Percentiles rank a stretch among this genome's conserved stretches.
Evolutionary conservation across 805 yeast species (phyloP).

Genomic region (Alloascoidea hylecoeti): DNA sequence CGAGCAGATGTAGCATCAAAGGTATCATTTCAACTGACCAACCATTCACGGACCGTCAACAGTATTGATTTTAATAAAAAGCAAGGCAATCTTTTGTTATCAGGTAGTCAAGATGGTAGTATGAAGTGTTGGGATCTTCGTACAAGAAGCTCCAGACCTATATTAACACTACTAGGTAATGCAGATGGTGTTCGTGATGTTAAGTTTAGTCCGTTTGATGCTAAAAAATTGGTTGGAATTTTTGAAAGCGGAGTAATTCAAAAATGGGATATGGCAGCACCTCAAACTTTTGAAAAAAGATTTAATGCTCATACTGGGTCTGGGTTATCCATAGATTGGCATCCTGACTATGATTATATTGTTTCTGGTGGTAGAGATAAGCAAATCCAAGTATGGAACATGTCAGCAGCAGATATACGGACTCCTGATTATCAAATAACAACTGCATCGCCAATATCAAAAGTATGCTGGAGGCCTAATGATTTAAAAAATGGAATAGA

Average conservation of each 20-base stretch:
- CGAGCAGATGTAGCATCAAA: constrained; percentile 1
- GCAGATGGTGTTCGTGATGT: constrained; percentile 59
- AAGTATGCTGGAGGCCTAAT: constrained; percentile 50
- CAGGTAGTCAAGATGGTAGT: constrained; percentile 74
- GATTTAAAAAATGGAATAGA: constrained; percentile 25
- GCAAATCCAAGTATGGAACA: constrained; percentile 64
- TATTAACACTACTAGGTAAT: constrained; percentile 37
- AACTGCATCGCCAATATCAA: constrained; percentile 69
- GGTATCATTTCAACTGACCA: constrained; percentile 18
- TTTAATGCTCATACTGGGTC: constrained; percentile 88
- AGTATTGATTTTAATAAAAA: constrained; percentile 25
- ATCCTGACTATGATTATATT: constrained; percentile 67
- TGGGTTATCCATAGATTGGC: constrained; percentile 80
- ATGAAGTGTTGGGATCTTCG: constrained; percentile 68
- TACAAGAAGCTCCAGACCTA: constrained; percentile 28
- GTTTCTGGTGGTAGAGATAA: constrained; percentile 92
- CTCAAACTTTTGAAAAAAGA: constrained; percentile 46
- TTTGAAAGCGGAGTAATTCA: constrained; percentile 85
- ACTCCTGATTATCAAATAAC: constrained; percentile 61
- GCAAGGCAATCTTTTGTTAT: constrained; percentile 23
- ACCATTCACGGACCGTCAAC: constrained; percentile 32
- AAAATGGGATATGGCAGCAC: constrained; percentile 73
- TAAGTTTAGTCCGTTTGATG: constrained; percentile 38
- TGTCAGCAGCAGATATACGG: constrained; percentile 22
- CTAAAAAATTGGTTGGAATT: constrained; percentile 54